Conservation (phyloP, 495 filamentous ascomycete species). For the Echria macrotheca region DNA sequence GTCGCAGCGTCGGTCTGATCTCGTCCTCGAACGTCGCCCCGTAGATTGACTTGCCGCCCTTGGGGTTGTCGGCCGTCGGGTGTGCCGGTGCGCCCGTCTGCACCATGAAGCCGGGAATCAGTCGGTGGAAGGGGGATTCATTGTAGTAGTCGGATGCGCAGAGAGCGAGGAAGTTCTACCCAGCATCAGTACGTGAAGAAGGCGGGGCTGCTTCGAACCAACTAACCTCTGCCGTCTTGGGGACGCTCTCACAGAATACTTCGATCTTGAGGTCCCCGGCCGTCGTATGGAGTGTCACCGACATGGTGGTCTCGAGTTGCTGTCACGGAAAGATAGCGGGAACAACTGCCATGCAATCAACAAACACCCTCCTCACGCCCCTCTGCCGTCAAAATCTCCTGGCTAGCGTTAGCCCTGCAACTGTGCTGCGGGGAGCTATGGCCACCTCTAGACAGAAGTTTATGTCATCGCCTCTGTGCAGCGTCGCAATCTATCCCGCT, state of each 20-base stretch:
- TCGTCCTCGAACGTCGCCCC: constrained; percentile 85
- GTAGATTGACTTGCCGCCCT: constrained; percentile 81
- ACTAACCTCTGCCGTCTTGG: constrained; percentile 74
- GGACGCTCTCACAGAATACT: constrained; percentile 90
- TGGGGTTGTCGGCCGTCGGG: constrained; percentile 56
- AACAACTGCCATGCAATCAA: too few relatives aligned
- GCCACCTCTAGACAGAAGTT: not conserved
- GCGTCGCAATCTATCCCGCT: too few relatives aligned
- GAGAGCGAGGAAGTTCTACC: constrained; percentile 91
- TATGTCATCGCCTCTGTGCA: not conserved
- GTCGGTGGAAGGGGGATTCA: constrained; percentile 82
- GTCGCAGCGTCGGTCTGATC: constrained; percentile 75
- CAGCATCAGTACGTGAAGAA: constrained; percentile 48
- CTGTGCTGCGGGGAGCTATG: not conserved
- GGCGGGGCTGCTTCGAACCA: constrained; percentile 24
- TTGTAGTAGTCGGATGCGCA: constrained; percentile 87
- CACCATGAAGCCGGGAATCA: constrained; percentile 86
- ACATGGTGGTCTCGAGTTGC: constrained; percentile 47
- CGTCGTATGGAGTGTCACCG: constrained; percentile 77
- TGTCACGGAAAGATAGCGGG: too few relatives aligned
- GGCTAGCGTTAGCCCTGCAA: too few relatives aligned
- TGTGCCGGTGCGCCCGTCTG: constrained; percentile 78
- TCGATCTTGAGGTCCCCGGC: constrained; percentile 92
- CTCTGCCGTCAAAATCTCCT: too few relatives aligned
- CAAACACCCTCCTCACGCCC: too few relatives aligned